Conservation (phyloP, 345 rosid species). For the Citrus unshiu region DNA sequence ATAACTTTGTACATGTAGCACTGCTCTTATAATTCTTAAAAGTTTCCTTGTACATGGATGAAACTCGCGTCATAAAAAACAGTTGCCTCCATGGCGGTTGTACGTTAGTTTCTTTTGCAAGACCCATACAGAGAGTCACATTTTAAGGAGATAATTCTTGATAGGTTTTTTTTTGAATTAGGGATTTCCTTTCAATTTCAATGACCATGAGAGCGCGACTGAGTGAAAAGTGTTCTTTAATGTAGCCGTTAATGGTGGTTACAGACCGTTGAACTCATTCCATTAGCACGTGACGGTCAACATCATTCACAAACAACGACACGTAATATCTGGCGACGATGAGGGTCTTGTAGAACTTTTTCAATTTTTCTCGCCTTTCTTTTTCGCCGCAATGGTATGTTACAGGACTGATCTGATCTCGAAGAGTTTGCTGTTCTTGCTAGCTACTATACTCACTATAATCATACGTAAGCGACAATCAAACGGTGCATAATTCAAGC, state of each 20-base stretch:
- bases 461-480: background rate
- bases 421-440: background rate
- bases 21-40: no score
- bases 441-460: background rate
- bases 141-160: background rate
- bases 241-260: conserved; percentile 52
- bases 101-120: background rate
- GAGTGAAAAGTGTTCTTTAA: conserved; percentile 29
- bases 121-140: background rate
- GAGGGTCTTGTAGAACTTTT: conserved; percentile 13
- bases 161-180: background rate
- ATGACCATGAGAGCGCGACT: background rate
- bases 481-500: background rate
- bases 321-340: conserved; percentile 34
- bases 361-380: background rate
- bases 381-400: background rate
- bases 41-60: background rate
- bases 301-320: conserved; percentile 12
- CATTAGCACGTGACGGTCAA: conserved; percentile 18
- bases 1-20: no score
- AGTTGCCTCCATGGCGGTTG: background rate
- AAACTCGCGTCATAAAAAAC: background rate
- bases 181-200: background rate
- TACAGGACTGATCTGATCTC: background rate
- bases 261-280: conserved; percentile 22